Conservation (phyloP, 495 filamentous ascomycete species). For the Tetracladium marchalianum region DNA sequence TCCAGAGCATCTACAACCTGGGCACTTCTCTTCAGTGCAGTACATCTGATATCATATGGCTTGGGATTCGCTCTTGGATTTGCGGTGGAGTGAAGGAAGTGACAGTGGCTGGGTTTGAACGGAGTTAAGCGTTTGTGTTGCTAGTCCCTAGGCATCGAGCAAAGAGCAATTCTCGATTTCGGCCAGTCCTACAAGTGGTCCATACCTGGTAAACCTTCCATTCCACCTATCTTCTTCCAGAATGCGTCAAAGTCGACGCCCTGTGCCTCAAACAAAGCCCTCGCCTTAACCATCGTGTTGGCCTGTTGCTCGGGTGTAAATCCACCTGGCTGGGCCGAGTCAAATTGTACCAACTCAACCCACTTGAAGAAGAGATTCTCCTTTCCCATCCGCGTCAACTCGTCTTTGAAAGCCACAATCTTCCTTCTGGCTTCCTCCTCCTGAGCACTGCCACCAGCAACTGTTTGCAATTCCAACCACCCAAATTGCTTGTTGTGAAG, state of each 20-base stretch:
- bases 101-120: no score
- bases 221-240: conserved; percentile 59
- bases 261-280: conserved; percentile 57
- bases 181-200: conserved; percentile 13
- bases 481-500: conserved; percentile 52
- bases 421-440: conserved; percentile 49
- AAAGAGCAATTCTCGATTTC: neutral
- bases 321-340: conserved; percentile 61
- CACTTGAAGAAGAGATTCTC: conserved; percentile 77
- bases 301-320: conserved; percentile 61
- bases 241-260: conserved; percentile 71
- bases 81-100: no score
- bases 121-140: no score
- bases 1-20: no score
- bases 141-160: neutral
- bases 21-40: no score
- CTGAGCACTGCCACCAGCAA: conserved; percentile 39
- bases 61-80: no score
- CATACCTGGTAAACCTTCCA: conserved; percentile 46
- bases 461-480: conserved; percentile 51
- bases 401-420: conserved; percentile 62
- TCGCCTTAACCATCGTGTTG: conserved; percentile 52
- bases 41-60: no score
- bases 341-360: conserved; percentile 78
- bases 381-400: conserved; percentile 60